Evolutionary conservation across 805 yeast species (phyloP).

Genomic region (Myxozyma kluyveri): DNA sequence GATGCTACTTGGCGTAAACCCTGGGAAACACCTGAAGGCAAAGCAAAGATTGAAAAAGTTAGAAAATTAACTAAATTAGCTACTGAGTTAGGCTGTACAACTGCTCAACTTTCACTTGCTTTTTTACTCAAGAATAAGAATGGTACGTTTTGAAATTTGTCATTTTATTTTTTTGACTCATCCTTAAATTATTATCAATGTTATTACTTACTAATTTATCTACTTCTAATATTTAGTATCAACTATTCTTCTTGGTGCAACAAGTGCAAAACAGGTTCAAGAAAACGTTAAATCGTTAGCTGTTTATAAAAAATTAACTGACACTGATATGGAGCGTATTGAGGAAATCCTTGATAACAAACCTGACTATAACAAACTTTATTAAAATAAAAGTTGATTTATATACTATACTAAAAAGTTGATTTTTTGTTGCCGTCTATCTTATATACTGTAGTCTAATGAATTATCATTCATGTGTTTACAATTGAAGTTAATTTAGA

Average conservation of each 20-base stretch:
- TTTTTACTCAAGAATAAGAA: constrained; percentile 36
- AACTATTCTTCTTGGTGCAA: constrained; percentile 38
- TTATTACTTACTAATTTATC: too few species aligned
- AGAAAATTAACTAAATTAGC: constrained; percentile 33
- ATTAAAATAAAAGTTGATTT: too few species aligned
- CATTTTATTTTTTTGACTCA: too few species aligned
- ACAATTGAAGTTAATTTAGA: too few species aligned
- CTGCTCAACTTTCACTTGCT: constrained; percentile 38
- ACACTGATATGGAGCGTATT: constrained; percentile 33
- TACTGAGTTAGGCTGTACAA: constrained; percentile 32
- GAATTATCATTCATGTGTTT: too few species aligned
- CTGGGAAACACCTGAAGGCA: constrained; percentile 32
- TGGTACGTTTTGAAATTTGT: too few species aligned
- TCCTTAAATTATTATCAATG: too few species aligned
- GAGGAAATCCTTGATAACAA: constrained; percentile 36
- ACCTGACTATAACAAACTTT: constrained; percentile 25
- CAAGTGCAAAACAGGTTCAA: constrained; percentile 35
- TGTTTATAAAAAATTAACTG: constrained; percentile 34
- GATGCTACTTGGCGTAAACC: constrained; percentile 15
- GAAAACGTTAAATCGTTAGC: constrained; percentile 37
- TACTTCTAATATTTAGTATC: too few species aligned
- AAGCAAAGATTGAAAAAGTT: constrained; percentile 33
- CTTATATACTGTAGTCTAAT: too few species aligned
- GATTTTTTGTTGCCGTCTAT: too few species aligned
- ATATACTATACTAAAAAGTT: too few species aligned